Evolutionary conservation across 371 early-diverging fungal species (phyloP), one percentile per base, ranked within the genome.

Genomic region (Nematocida ironsii): DNA sequence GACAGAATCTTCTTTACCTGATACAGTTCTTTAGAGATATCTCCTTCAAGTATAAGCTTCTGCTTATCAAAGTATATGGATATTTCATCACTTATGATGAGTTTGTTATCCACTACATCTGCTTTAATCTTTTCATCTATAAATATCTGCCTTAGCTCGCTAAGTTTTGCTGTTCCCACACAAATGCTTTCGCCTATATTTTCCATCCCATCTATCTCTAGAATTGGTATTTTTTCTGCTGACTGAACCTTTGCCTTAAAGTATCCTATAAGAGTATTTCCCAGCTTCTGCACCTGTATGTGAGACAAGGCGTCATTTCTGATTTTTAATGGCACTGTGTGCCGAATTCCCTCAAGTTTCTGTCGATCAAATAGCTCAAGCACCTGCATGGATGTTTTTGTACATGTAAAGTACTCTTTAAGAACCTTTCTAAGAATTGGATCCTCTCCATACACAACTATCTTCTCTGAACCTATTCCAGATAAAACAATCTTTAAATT

Each of bases 51-150:
- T n/a, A 55, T 69, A 16, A 84, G 58, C 5, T 72, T 11, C 45
- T 61, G 33, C 16, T 27, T 33, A n/a, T 71, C 83, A n/a, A 83
- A 55, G 52, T 68, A 78, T 25, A 85, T 83, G 61, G 47, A 69
- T 42, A 84, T 78, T 18, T 67, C 33, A 3, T 81, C 71, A 33
- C 82, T 83, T 2, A 85, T 78, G 9, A 84, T 47, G 1, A 85
- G 73, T 40, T 62, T 82, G 16, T 84, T 55, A 20, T 80, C 84
- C 25, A 76, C 52, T 60, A 82, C 60, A 27, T 86, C 86, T 45
- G 82, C 85, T 45, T 84, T 72, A n/a, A 86, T 68, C 42, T 80
- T 84, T 16, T 62, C 73, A 71, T 86, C 84, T 44, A 83, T 72
- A 56, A 86, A 75, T 72, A 58, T 61, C 56, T 75, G 76, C 52